These are phyloP conservation scores for Eudorina sp. DNA, from an alignment of 139 green algal species.

Conservation along the genomic window DNA sequence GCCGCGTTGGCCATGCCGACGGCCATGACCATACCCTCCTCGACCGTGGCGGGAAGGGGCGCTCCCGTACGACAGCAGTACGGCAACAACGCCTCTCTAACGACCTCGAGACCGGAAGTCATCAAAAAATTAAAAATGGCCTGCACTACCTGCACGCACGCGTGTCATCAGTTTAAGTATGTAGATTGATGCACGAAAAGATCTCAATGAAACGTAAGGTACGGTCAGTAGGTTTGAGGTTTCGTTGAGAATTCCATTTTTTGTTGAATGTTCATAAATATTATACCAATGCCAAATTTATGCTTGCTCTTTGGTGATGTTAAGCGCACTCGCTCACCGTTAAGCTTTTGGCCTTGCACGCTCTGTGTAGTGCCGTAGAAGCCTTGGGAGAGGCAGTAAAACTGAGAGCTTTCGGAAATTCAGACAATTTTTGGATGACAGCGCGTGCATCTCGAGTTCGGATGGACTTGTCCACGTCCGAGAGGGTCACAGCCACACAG, in stretches of 20 bases:
- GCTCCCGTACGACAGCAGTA: constrained; percentile 9
- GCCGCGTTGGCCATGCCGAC: constrained; percentile 1
- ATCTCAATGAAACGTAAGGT: too few relatives aligned
- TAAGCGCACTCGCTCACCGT: too few relatives aligned
- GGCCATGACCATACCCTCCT: not conserved
- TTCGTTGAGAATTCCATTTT: too few relatives aligned
- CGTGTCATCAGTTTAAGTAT: not conserved
- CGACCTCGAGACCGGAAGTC: not conserved
- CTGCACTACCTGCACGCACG: not conserved
- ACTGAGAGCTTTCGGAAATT: not conserved
- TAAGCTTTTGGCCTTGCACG: not conserved
- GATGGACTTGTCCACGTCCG: not conserved
- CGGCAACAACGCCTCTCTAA: constrained; percentile 11
- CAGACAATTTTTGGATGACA: not conserved
- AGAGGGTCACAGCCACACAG: not conserved
- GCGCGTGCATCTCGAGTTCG: not conserved
- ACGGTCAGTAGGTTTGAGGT: too few relatives aligned
- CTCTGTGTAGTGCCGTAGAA: not conserved
- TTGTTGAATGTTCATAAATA: too few relatives aligned
- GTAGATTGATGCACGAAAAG: too few relatives aligned
- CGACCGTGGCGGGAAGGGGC: not conserved
- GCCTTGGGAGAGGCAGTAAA: not conserved
- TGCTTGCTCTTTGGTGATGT: not conserved
- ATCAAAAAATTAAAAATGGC: not conserved
- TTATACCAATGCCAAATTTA: not conserved